phyloP scores from a whole-genome alignment of 495 filamentous ascomycete genomes.

The Cudoniella acicularis region DNA sequence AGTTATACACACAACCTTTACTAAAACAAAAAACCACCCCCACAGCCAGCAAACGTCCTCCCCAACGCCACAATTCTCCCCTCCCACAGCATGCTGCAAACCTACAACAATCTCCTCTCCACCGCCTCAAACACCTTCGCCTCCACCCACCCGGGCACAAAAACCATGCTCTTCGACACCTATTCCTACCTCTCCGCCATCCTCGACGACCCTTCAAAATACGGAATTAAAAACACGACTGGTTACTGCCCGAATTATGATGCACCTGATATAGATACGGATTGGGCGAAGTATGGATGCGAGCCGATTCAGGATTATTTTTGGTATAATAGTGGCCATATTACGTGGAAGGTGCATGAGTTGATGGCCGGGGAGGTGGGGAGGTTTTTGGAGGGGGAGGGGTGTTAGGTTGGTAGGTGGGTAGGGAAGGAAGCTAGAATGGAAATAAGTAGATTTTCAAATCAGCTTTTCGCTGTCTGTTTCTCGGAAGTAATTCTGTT shows the following conservation, averaged over 20 bases:
- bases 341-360: slow-evolving; percentile 42
- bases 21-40: slow-evolving; percentile 1
- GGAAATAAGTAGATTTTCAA: too few species aligned
- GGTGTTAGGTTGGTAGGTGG: not conserved
- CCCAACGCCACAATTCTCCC: slow-evolving; percentile 48
- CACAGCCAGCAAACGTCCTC: too few species aligned
- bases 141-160: slow-evolving; percentile 18
- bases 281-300: slow-evolving; percentile 45
- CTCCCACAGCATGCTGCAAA: slow-evolving; percentile 9
- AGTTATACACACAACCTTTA: slow-evolving; percentile 24
- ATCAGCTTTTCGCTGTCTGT: too few species aligned
- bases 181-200: slow-evolving; percentile 39
- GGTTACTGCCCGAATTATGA: slow-evolving; percentile 45
- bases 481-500: too few species aligned
- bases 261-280: slow-evolving; percentile 42
- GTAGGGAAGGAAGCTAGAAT: not conserved
- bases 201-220: slow-evolving; percentile 39
- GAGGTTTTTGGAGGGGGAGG: slow-evolving; percentile 22
- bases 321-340: slow-evolving; percentile 49
- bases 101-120: slow-evolving; percentile 6
- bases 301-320: slow-evolving; percentile 45
- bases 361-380: slow-evolving; percentile 33
- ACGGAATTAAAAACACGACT: slow-evolving; percentile 47
- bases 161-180: slow-evolving; percentile 43
- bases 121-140: not conserved